Percentiles rank a stretch among this genome's conserved stretches.
Evolutionary conservation across 2,329 filamentous ascomycete genomes (phyloP).

Genomic region (Microsporum ferrugineum): DNA sequence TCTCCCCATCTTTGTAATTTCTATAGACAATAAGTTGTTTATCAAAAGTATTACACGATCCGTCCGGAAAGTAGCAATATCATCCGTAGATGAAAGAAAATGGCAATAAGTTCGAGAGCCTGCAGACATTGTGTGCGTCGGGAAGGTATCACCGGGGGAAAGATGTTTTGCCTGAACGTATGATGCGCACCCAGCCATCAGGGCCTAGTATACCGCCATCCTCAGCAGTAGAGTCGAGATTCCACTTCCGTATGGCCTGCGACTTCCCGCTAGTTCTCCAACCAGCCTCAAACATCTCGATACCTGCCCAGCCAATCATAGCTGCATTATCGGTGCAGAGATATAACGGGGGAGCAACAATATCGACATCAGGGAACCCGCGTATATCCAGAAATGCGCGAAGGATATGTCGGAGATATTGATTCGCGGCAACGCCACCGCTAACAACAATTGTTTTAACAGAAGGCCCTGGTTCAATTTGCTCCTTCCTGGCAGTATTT

Average conservation of each 20-base stretch:
- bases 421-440: constrained; percentile 82
- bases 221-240: constrained; percentile 50
- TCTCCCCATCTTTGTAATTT: neutral
- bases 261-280: constrained; percentile 53
- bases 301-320: constrained; percentile 90
- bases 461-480: neutral
- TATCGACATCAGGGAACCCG: constrained; percentile 48
- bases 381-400: constrained; percentile 52
- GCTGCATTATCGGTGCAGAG: constrained; percentile 92
- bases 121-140: neutral
- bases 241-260: constrained; percentile 57
- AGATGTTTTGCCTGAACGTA: neutral
- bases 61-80: neutral
- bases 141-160: neutral
- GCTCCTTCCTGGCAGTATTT: neutral
- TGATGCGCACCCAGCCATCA: constrained; percentile 36
- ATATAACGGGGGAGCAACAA: constrained; percentile 62
- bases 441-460: constrained; percentile 63
- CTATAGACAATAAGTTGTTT: neutral
- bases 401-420: constrained; percentile 60
- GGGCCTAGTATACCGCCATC: constrained; percentile 59
- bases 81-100: neutral
- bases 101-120: no score
- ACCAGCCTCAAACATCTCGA: constrained; percentile 81
- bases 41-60: neutral